Evolutionary conservation across 306 rosid genomes (phyloP).

Genomic region (Rosa rugosa): DNA sequence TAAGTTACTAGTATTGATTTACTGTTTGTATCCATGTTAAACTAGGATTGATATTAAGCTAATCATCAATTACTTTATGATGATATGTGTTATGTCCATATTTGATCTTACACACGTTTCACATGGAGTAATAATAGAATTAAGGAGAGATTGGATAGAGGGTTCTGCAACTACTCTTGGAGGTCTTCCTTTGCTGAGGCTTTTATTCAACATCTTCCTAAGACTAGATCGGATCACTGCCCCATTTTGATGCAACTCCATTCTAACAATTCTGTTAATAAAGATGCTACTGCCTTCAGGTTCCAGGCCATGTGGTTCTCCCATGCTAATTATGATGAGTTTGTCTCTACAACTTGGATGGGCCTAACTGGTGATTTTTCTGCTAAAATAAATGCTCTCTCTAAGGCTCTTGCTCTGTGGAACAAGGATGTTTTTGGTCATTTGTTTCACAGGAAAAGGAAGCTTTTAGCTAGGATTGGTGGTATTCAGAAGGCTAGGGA

Average conservation of each 20-base stretch:
- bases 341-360: background rate
- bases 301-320: background rate
- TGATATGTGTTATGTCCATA: too few relatives aligned
- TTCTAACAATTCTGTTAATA: background rate
- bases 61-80: too few relatives aligned
- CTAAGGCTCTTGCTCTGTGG: background rate
- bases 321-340: background rate
- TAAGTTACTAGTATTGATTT: too few relatives aligned
- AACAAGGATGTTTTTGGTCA: background rate
- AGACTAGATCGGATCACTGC: background rate
- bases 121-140: too few relatives aligned
- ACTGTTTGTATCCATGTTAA: too few relatives aligned
- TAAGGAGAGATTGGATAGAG: background rate
- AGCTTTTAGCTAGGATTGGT: background rate
- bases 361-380: background rate
- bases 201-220: background rate
- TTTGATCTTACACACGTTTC: too few relatives aligned
- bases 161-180: background rate
- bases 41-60: too few relatives aligned
- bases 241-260: background rate
- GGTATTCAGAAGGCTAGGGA: background rate
- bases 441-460: background rate
- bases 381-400: too few relatives aligned
- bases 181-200: background rate
- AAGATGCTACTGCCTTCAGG: background rate